Evolutionary conservation across 345 rosid genomes (phyloP).

Genomic region (Lumnitzera littorea): DNA sequence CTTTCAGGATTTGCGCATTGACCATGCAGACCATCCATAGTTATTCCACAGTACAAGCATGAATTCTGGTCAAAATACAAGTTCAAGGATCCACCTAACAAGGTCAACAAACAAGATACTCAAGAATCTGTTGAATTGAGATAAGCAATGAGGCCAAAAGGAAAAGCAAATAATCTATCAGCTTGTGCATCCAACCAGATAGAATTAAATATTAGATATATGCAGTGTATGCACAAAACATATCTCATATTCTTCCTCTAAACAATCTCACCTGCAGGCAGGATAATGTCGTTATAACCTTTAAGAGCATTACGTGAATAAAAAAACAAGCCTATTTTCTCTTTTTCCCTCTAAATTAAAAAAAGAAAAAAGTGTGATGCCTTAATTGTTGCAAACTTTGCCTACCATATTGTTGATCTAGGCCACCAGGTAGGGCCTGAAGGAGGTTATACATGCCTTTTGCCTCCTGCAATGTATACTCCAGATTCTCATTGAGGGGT

Average conservation of each 20-base stretch:
- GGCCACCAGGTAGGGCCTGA: conserved; percentile 59
- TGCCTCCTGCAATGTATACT: conserved; percentile 23
- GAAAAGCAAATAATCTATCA: too few relatives aligned
- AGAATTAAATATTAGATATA: too few relatives aligned
- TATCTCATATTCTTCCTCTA: too few relatives aligned
- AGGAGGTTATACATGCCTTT: conserved; percentile 33
- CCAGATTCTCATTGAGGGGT: conserved; percentile 33
- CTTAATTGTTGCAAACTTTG: conserved; percentile 8
- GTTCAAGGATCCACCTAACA: conserved; percentile 41
- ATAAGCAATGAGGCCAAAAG: too few relatives aligned
- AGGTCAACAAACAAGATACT: too few relatives aligned
- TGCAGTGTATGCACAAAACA: too few relatives aligned
- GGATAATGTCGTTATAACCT: too few relatives aligned
- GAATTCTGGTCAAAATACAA: conserved; percentile 36
- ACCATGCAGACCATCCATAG: conserved; percentile 43
- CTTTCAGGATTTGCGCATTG: conserved; percentile 66
- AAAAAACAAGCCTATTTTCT: too few relatives aligned
- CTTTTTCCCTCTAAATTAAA: background rate
- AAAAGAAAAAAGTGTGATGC: background rate
- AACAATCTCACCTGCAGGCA: too few relatives aligned
- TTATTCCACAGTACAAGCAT: conserved; percentile 49
- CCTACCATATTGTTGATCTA: conserved; percentile 50
- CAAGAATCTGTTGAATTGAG: too few relatives aligned
- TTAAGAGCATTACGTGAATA: too few relatives aligned
- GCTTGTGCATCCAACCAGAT: too few relatives aligned